Conservation (phyloP, 176 grass and related monocot genomes). For the Hordeum vulgare region DNA sequence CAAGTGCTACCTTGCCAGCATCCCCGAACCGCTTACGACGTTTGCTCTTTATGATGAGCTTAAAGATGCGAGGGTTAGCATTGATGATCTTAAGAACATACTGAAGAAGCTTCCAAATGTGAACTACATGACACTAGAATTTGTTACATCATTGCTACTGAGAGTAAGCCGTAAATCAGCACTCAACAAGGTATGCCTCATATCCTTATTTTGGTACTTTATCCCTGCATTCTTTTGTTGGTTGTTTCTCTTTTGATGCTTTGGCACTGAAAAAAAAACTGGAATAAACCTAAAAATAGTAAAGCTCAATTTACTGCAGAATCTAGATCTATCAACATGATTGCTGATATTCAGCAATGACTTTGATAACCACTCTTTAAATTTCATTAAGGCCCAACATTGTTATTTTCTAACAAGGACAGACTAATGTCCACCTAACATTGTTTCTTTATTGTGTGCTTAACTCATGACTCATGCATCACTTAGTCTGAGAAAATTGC, state of each 20-base stretch:
- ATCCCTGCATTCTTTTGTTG: not conserved
- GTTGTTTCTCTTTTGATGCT: not conserved
- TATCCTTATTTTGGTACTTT: constrained; percentile 19
- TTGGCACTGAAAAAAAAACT: not conserved
- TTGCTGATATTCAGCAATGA: not conserved
- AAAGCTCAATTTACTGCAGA: not conserved
- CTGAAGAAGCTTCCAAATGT: constrained; percentile 97
- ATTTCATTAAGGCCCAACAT: not conserved
- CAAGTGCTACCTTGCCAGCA: constrained; percentile 92
- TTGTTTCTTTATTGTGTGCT: not conserved
- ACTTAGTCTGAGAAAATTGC: not conserved
- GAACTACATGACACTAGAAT: constrained; percentile 97
- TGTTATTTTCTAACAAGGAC: not conserved
- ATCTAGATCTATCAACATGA: not conserved
- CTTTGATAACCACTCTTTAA: not conserved
- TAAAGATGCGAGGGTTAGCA: constrained; percentile 72
- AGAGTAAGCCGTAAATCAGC: constrained; percentile 84
- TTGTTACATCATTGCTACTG: constrained; percentile 43
- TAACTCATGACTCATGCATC: not conserved
- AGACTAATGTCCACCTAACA: not conserved
- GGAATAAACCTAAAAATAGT: not conserved
- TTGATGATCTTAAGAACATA: constrained; percentile 86
- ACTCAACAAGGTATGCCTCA: constrained; percentile 75
- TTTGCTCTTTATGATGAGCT: constrained; percentile 64
- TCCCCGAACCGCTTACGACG: constrained; percentile 82